Evolutionary conservation across 2,329 filamentous ascomycete genomes (phyloP), one percentile per base, ranked within the genome.

Genomic region (Sclerotinia spermophila): DNA sequence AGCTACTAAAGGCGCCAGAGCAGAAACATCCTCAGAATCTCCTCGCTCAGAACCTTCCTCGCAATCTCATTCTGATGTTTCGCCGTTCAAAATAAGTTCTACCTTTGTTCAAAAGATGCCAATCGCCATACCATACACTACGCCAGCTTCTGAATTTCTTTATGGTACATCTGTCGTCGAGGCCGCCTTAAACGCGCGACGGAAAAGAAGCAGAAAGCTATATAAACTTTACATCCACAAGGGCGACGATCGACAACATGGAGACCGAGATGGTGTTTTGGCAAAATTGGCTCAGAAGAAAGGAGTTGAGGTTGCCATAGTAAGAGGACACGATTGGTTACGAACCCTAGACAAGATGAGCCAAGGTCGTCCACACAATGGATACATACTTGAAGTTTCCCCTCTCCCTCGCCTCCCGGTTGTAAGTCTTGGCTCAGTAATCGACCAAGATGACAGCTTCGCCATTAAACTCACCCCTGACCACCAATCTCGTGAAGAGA

Each of bases 61-160:
- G 3, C n/a, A 38, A 35, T 45, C 30, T 17, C 11, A 35, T 24
- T 27, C n/a, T 11, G 58, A 56, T 42, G 35, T 48, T 55, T 44
- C 35, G 19, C 19, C 44, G 7, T 10, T 17, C 33, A 48, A 51
- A 53, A 13, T 68, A 38, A 72, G 76, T 48, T 65, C 60, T 19
- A 55, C 5, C 8, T 59, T 67, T 10, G 73, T 76, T 40, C 78
- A 73, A 56, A 68, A 74, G n/a, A 71, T 79, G 5, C 79, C 79
- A 11, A 51, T 80, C 27, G 75, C 78, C 10, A 84, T 92, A 27
- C 87, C 89, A 1, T 90, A 95, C 78, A 93, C 92, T 0, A 96
- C 93, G 0, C 91, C 95, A 0, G 92, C 93, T 7, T 97, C 94
- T 0, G 91, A 97, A 73, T 98, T 97, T 76, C 84, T 99, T 2